A percentile compares a stretch with the other conserved stretches of the same genome.
These are phyloP conservation scores for Copromyces sp. DNA, from an alignment of 495 filamentous ascomycete genomes.

Conservation along the genomic window DNA sequence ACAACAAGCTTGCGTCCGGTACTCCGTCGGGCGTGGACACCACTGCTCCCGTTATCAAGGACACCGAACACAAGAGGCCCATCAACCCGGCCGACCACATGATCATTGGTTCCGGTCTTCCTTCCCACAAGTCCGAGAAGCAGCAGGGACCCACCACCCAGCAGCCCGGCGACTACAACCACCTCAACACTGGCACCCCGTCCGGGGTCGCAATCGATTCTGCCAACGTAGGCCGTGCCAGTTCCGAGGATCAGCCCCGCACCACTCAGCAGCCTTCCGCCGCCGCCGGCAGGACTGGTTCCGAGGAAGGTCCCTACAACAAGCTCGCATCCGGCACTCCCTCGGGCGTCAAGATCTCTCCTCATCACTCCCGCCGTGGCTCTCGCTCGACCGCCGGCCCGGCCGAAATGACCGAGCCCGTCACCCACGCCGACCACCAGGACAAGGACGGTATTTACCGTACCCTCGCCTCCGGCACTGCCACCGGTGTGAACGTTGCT, in stretches of 20 bases:
- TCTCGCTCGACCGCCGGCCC: not conserved
- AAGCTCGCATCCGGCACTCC: conserved; percentile 14
- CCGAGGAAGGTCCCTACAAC: conserved; percentile 10
- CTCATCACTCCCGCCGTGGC: not conserved
- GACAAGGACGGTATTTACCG: conserved; percentile 19
- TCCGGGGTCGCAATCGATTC: conserved; percentile 18
- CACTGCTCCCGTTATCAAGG: not conserved
- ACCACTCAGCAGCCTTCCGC: not conserved
- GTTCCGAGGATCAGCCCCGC: not conserved
- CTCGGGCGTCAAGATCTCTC: conserved; percentile 16
- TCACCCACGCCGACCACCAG: conserved; percentile 1
- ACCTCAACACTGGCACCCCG: conserved; percentile 19
- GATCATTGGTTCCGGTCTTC: not conserved
- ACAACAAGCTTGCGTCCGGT: conserved; percentile 13
- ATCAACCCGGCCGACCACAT: not conserved
- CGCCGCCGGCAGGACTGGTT: not conserved
- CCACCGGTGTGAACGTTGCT: conserved; percentile 18
- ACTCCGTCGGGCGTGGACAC: conserved; percentile 15
- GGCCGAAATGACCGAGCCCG: conserved; percentile 3
- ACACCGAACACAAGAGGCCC: not conserved
- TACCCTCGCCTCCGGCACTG: conserved; percentile 19
- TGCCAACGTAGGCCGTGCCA: not conserved
- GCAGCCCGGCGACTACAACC: conserved; percentile 17
- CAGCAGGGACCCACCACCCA: not conserved
- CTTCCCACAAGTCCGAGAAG: not conserved